phyloP scores from a whole-genome alignment of 1,284 basidiomycete species.

The Cryptococcus sp. region DNA sequence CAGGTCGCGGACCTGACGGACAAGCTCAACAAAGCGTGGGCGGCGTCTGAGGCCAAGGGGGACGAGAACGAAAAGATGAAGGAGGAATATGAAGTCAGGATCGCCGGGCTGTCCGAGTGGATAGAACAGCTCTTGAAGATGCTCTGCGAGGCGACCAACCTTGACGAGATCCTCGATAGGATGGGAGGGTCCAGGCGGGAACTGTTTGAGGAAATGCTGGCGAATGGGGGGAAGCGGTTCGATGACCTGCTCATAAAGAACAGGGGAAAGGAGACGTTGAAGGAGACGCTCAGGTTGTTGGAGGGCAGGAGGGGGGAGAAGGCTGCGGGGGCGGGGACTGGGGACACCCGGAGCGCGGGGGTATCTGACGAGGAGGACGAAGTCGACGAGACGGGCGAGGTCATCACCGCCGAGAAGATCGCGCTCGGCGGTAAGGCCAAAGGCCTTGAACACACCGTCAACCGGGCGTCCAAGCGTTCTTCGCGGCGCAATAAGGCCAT shows the following conservation, averaged over 20 bases:
- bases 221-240: conserved; percentile 79
- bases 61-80: conserved; percentile 78
- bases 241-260: conserved; percentile 58
- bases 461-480: conserved; percentile 14
- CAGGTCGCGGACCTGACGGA: conserved; percentile 73
- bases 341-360: too few species aligned
- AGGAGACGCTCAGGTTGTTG: conserved; percentile 5
- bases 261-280: conserved; percentile 56
- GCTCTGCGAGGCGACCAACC: conserved; percentile 75
- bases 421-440: conserved; percentile 24
- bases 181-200: conserved; percentile 58
- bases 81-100: conserved; percentile 77
- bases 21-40: conserved; percentile 72
- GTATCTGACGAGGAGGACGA: conserved; percentile 44
- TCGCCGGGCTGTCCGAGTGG: conserved; percentile 83
- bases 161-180: conserved; percentile 52
- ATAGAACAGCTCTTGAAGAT: conserved; percentile 92
- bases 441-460: conserved; percentile 15
- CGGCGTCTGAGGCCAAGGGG: conserved; percentile 70
- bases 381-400: conserved; percentile 51
- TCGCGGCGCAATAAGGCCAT: conserved; percentile 31
- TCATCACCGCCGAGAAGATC: conserved; percentile 43
- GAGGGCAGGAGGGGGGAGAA: neutral
- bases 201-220: conserved; percentile 69
- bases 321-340: too few species aligned